Evolutionary conservation across 345 rosid species (phyloP).

Genomic region (Lepidium africanum): DNA sequence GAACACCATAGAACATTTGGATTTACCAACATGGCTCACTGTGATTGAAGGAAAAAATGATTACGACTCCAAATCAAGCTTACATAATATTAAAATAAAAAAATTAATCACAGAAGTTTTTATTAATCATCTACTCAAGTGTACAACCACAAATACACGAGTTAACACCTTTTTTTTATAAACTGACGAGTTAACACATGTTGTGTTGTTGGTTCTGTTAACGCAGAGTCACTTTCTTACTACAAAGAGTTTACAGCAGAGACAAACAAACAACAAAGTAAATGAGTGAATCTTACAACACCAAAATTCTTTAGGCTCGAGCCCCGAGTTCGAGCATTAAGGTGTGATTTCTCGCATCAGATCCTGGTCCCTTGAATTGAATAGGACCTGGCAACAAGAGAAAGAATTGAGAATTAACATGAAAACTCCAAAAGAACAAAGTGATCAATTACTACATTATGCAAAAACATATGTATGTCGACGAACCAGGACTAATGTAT

Average conservation of each 20-base stretch:
- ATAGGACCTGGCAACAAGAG: conserved; percentile 62
- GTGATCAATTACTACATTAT: background rate
- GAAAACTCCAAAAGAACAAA: background rate
- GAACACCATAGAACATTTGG: too few relatives aligned
- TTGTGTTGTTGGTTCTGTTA: background rate
- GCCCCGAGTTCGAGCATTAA: conserved; percentile 74
- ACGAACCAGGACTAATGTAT: conserved; percentile 92
- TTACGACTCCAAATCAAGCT: too few relatives aligned
- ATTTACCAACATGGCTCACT: too few relatives aligned
- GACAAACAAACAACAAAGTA: background rate
- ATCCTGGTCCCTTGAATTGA: conserved; percentile 73
- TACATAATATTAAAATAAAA: too few relatives aligned
- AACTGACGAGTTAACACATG: too few relatives aligned
- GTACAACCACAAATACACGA: background rate
- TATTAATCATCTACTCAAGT: background rate
- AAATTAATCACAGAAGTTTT: background rate
- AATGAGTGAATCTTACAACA: background rate
- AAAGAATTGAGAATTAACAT: background rate
- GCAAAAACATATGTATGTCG: background rate
- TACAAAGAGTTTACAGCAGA: background rate
- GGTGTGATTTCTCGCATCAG: conserved; percentile 59
- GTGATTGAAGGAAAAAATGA: too few relatives aligned
- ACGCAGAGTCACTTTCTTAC: background rate
- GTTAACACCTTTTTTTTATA: too few relatives aligned
- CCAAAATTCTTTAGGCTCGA: conserved; percentile 20